Evolutionary conservation across 1,284 basidiomycete genomes (phyloP).

Genomic region (Ustilago hordei): DNA sequence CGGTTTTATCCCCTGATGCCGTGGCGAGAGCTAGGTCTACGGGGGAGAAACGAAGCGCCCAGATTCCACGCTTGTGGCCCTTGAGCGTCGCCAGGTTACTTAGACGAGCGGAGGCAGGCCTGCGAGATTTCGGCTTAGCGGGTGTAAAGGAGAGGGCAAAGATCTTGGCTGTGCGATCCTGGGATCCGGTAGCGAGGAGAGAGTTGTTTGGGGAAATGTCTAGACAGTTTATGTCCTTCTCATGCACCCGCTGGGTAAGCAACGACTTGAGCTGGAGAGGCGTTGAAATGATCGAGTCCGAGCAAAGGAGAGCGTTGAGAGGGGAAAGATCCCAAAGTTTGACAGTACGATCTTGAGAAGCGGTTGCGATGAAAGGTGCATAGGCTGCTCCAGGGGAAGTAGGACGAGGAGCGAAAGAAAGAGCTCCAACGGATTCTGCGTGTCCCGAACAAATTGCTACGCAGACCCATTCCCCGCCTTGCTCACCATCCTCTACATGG

Average conservation of each 20-base stretch:
- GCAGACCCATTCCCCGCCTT: slow-evolving; percentile 77
- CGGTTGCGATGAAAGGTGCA: slow-evolving; percentile 77
- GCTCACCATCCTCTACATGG: slow-evolving; percentile 4
- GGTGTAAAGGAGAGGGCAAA: slow-evolving; percentile 79
- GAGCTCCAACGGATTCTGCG: slow-evolving; percentile 90
- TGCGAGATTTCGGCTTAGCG: slow-evolving; percentile 60
- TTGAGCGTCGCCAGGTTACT: slow-evolving; percentile 87
- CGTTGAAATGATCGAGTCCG: slow-evolving; percentile 1
- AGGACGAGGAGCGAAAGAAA: slow-evolving; percentile 75
- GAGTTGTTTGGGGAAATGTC: slow-evolving; percentile 92
- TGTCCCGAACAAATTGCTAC: slow-evolving; percentile 92
- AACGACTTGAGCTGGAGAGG: slow-evolving; percentile 77
- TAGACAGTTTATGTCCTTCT: slow-evolving; percentile 98
- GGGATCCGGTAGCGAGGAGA: slow-evolving; percentile 90
- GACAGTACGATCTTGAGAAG: slow-evolving; percentile 94
- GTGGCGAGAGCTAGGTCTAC: slow-evolving; percentile 88
- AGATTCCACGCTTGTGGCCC: slow-evolving; percentile 96
- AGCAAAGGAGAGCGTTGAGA: slow-evolving; percentile 31
- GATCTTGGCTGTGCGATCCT: slow-evolving; percentile 93
- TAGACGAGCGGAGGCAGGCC: slow-evolving; percentile 70
- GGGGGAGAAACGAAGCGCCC: slow-evolving; percentile 88
- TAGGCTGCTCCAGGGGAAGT: slow-evolving; percentile 14
- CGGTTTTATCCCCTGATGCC: slow-evolving; percentile 92
- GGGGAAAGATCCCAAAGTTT: slow-evolving; percentile 89
- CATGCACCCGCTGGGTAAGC: slow-evolving; percentile 91